Evolutionary conservation across 192 early-diverging fungal genomes (phyloP), one percentile per base, ranked within the genome.

Genomic region (Dispira parvispora): DNA sequence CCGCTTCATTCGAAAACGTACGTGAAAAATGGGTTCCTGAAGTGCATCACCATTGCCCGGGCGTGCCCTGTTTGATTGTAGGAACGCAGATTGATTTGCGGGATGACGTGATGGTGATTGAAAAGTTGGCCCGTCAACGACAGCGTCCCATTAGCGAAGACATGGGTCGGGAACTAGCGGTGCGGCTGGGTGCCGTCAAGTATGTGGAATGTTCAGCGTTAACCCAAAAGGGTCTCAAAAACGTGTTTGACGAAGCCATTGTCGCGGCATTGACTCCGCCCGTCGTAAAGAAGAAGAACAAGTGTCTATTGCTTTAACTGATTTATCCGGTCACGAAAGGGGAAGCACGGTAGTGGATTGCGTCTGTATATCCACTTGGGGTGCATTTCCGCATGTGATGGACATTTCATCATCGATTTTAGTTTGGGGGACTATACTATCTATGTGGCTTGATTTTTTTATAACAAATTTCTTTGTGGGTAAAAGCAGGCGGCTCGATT

Each of bases 21-120:
- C 85, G 87, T 65, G 89, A 94, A 69, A 96, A 96, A 69, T 96
- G 91, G 93, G 83, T 93, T 70, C 91, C 91, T 16, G 93, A 96
- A 77, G 89, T 94, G 45, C 87, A 88, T 62, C 93, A 96, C 67
- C 91, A 94, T 72, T 94, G 90, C 77, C 93, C 93, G 11, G 90
- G 89, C 50, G 91, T 96, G 26, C 89, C 93, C 52, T 94, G 89
- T 69, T 70, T 96, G 69, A 85, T 96, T 75, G 93, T 96, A 27
- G 93, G 93, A 26, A 94, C 93, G 1, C 85, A 87, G 71, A 76
- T 92, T 52, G 93, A 96, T 87, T 78, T 91, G 70, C 81, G 91
- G 28, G 88, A 91, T 61, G 91, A 94, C 73, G 68, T 79, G n/a
- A 74, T 73, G 8, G 80, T 84, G 1, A 71, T 91, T 63, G 86